phyloP scores from a whole-genome alignment of 371 early-diverging fungal species.

The Blyttiomyces sp. region DNA sequence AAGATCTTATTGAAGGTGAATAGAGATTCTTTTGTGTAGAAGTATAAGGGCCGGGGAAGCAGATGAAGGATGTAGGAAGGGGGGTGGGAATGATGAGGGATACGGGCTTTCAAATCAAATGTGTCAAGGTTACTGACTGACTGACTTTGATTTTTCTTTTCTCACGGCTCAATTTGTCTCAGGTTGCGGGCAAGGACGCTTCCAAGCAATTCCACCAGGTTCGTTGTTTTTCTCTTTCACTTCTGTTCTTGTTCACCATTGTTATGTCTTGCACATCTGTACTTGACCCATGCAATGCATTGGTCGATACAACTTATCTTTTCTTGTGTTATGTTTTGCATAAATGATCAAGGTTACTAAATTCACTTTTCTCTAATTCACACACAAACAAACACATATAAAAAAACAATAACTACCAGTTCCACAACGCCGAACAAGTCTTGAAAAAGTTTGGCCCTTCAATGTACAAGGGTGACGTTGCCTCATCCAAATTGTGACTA shows the following conservation, averaged over 20 bases:
- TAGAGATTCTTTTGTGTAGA: neutral
- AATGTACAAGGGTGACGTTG: conserved; percentile 18
- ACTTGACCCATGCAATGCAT: neutral
- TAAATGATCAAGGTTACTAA: neutral
- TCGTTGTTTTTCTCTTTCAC: neutral
- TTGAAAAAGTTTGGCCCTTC: conserved; percentile 19
- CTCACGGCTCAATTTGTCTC: neutral
- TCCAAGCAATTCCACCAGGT: conserved; percentile 24
- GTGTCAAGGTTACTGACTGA: neutral
- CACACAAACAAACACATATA: too few species aligned
- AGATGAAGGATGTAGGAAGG: too few species aligned
- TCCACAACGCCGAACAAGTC: conserved; percentile 25
- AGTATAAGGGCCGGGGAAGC: neutral
- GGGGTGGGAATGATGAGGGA: too few species aligned
- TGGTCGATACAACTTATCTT: too few species aligned
- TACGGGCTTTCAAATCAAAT: neutral
- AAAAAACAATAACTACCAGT: too few species aligned
- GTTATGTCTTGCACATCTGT: neutral
- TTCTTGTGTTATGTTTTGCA: too few species aligned
- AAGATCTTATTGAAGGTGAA: conserved; percentile 16
- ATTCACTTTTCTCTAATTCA: neutral
- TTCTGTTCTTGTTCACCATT: neutral
- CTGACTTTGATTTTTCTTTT: neutral
- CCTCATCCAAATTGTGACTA: too few species aligned
- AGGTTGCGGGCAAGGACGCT: conserved; percentile 29